Percentiles rank a stretch among this genome's conserved stretches.
Evolutionary conservation across 2,329 filamentous ascomycete genomes (phyloP).

Genomic region (Grosmannia penicillata): DNA sequence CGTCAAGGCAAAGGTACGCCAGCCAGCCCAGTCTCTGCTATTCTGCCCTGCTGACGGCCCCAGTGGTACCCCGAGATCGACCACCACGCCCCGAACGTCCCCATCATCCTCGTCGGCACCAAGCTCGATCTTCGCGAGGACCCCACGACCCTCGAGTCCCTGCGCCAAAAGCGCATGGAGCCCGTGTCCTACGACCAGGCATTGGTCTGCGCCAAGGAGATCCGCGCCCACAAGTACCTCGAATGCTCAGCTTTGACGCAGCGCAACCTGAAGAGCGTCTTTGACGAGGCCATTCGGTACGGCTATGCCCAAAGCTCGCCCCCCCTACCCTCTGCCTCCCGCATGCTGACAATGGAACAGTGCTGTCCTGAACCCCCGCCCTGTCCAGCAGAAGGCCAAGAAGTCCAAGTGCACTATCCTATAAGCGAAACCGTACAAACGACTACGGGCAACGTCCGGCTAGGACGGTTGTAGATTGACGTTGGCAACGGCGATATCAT

Average conservation of each 20-base stretch:
- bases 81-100: slow-evolving; percentile 87
- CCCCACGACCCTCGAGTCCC: slow-evolving; percentile 60
- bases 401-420: slow-evolving; percentile 56
- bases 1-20: slow-evolving; percentile 85
- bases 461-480: too few relatives aligned
- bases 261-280: slow-evolving; percentile 94
- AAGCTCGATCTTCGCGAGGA: slow-evolving; percentile 95
- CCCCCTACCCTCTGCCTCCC: too few relatives aligned
- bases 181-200: slow-evolving; percentile 94
- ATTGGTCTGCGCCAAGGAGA: slow-evolving; percentile 77
- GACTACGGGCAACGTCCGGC: too few relatives aligned
- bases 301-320: slow-evolving; percentile 21
- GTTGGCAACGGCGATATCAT: background rate
- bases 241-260: slow-evolving; percentile 97
- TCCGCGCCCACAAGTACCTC: slow-evolving; percentile 90
- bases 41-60: background rate
- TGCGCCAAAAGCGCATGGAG: slow-evolving; percentile 88
- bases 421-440: too few relatives aligned
- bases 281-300: slow-evolving; percentile 95
- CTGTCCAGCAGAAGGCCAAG: slow-evolving; percentile 42
- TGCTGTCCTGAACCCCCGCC: slow-evolving; percentile 56
- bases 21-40: background rate
- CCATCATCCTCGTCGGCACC: slow-evolving; percentile 92
- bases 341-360: slow-evolving; percentile 24
- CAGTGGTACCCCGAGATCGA: slow-evolving; percentile 98